Evolutionary conservation across 257 asterid species (phyloP).

Genomic region (Avicennia marina): DNA sequence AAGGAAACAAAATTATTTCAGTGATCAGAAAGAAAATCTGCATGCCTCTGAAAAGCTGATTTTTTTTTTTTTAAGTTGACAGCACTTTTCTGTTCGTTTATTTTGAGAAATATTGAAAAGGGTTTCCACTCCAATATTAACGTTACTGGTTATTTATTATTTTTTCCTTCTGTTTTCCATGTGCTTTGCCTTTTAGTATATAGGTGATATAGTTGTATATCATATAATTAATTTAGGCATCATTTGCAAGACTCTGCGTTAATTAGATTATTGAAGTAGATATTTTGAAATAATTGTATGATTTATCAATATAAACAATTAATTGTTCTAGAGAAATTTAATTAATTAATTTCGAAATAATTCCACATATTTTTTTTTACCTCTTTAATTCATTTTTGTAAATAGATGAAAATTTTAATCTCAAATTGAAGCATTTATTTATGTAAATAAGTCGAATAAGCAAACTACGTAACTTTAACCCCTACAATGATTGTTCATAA

Average conservation of each 20-base stretch:
- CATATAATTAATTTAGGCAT: conserved; percentile 9
- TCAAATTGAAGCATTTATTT: too few relatives aligned
- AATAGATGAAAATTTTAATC: too few relatives aligned
- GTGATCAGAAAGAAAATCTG: background rate
- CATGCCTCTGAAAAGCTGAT: background rate
- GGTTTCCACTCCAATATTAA: background rate
- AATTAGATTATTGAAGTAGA: too few relatives aligned
- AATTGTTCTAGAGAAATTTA: too few relatives aligned
- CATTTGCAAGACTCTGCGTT: conserved; percentile 9
- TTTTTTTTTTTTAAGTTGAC: background rate
- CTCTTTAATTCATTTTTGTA: too few relatives aligned
- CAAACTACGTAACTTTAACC: too few relatives aligned
- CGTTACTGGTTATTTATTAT: too few relatives aligned
- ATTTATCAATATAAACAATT: too few relatives aligned
- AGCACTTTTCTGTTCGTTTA: background rate
- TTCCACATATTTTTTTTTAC: too few relatives aligned
- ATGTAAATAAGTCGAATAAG: too few relatives aligned
- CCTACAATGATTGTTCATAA: conserved; percentile 2
- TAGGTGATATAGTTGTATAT: conserved; percentile 6
- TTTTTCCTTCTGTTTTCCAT: background rate
- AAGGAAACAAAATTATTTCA: background rate
- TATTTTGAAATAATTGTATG: too few relatives aligned
- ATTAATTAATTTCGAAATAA: too few relatives aligned
- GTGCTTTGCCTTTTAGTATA: background rate
- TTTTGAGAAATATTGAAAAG: background rate